phyloP scores from a whole-genome alignment of 176 grass and related monocot genomes.

The Oryza meridionalis region DNA sequence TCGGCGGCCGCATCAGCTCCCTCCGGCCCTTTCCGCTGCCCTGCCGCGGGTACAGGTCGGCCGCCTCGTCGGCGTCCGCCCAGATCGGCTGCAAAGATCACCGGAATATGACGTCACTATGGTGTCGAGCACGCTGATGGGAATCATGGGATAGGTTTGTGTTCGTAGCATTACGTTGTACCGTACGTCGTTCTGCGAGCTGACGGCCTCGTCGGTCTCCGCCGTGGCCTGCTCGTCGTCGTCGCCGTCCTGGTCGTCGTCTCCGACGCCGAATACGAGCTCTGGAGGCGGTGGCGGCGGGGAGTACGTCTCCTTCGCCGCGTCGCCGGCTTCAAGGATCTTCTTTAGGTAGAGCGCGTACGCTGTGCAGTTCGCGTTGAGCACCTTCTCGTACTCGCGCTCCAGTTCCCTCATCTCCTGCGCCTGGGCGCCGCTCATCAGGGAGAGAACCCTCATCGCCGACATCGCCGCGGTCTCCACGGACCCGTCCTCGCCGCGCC shows the following conservation, averaged over 20 bases:
- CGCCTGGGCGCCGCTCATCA: conserved; percentile 67
- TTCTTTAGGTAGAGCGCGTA: conserved; percentile 62
- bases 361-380: conserved; percentile 59
- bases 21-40: conserved; percentile 34
- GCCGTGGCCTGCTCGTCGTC: conserved; percentile 1
- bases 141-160: neutral
- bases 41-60: conserved; percentile 53
- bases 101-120: neutral
- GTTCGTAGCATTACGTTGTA: conserved; percentile 56
- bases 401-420: conserved; percentile 60
- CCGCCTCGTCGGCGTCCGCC: conserved; percentile 44
- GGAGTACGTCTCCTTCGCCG: neutral
- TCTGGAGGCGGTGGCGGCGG: conserved; percentile 44
- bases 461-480: conserved; percentile 40
- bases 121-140: neutral
- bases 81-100: conserved; percentile 56
- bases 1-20: conserved; percentile 44
- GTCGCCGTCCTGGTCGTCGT: neutral
- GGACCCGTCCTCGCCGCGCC: conserved; percentile 32
- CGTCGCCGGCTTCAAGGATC: conserved; percentile 48
- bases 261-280: conserved; percentile 26
- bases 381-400: conserved; percentile 56
- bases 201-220: conserved; percentile 29
- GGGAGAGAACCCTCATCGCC: conserved; percentile 62
- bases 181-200: conserved; percentile 46